Conservation (phyloP, 441 rosid genomes). For the Breynia disticha region DNA sequence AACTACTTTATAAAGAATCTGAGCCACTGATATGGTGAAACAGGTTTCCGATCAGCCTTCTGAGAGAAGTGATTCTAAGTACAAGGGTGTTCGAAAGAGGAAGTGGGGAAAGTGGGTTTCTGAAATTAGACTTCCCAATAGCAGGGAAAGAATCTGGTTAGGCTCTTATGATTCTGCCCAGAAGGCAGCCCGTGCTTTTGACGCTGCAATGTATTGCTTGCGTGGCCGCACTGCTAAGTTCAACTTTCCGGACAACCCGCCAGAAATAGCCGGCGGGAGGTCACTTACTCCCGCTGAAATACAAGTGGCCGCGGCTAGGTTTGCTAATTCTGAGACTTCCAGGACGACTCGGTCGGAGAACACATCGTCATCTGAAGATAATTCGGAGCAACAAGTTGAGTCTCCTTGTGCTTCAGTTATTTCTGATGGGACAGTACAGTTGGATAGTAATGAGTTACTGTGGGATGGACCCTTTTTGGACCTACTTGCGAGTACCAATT, state of each 20-base stretch:
- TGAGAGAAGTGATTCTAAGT: slow-evolving; percentile 20
- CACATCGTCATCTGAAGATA: background rate
- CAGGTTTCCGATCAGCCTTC: slow-evolving; percentile 6
- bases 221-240: slow-evolving; percentile 56
- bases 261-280: slow-evolving; percentile 36
- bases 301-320: slow-evolving; percentile 43
- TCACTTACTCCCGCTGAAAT: slow-evolving; percentile 46
- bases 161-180: slow-evolving; percentile 58
- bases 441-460: slow-evolving; percentile 15
- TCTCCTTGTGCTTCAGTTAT: slow-evolving; percentile 26
- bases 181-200: slow-evolving; percentile 86
- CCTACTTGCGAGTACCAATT: slow-evolving; percentile 13
- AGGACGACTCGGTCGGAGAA: slow-evolving; percentile 8
- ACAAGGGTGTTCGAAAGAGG: slow-evolving; percentile 49
- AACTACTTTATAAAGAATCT: background rate
- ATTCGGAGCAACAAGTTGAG: slow-evolving; percentile 21
- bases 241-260: slow-evolving; percentile 69
- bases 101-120: slow-evolving; percentile 68
- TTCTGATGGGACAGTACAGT: slow-evolving; percentile 21
- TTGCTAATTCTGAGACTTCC: slow-evolving; percentile 37
- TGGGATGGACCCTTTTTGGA: slow-evolving; percentile 31
- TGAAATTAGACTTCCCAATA: slow-evolving; percentile 49
- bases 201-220: slow-evolving; percentile 66
- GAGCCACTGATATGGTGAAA: slow-evolving; percentile 19
- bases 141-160: slow-evolving; percentile 52